A percentile compares a stretch with the other conserved stretches of the same genome.
Evolutionary conservation across 139 green algal genomes (phyloP).

Genomic region (Tetradesmus lagerheimii): DNA sequence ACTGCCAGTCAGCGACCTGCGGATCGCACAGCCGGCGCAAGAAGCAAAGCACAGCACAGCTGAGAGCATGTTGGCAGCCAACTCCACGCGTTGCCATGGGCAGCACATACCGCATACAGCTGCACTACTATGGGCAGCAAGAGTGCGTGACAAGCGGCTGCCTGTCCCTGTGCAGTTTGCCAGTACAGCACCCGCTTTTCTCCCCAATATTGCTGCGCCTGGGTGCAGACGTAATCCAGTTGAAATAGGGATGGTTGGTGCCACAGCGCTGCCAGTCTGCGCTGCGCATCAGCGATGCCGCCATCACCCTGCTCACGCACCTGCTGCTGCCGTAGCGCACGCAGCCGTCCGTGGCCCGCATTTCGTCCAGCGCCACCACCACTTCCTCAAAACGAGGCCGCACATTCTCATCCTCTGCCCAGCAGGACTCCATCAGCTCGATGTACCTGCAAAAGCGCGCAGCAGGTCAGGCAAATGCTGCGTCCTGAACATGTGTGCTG

Average conservation of each 20-base stretch:
- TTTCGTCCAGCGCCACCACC: constrained; percentile 58
- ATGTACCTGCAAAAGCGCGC: constrained; percentile 58
- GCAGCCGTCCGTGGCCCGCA: constrained; percentile 38
- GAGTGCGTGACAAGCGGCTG: too few relatives aligned
- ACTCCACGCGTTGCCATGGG: background rate
- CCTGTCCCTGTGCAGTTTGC: too few relatives aligned
- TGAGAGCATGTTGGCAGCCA: background rate
- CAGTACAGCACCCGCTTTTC: too few relatives aligned
- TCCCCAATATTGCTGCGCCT: too few relatives aligned
- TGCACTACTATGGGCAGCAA: too few relatives aligned
- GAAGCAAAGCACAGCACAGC: background rate
- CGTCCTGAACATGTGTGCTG: background rate
- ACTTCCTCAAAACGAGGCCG: constrained; percentile 77
- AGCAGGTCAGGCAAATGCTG: background rate
- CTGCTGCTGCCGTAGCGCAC: background rate
- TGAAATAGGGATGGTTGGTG: too few relatives aligned
- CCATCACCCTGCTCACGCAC: too few relatives aligned
- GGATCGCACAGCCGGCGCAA: too few relatives aligned
- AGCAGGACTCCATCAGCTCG: constrained; percentile 81
- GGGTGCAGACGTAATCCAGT: too few relatives aligned
- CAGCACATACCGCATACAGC: too few relatives aligned
- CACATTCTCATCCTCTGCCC: constrained; percentile 58
- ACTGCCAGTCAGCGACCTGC: background rate
- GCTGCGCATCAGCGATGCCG: too few relatives aligned
- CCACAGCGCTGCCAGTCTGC: too few relatives aligned